Evolutionary conservation across 2,329 filamentous ascomycete species (phyloP), one percentile per base, ranked within the genome.

Genomic region (Metarhizium sp.): DNA sequence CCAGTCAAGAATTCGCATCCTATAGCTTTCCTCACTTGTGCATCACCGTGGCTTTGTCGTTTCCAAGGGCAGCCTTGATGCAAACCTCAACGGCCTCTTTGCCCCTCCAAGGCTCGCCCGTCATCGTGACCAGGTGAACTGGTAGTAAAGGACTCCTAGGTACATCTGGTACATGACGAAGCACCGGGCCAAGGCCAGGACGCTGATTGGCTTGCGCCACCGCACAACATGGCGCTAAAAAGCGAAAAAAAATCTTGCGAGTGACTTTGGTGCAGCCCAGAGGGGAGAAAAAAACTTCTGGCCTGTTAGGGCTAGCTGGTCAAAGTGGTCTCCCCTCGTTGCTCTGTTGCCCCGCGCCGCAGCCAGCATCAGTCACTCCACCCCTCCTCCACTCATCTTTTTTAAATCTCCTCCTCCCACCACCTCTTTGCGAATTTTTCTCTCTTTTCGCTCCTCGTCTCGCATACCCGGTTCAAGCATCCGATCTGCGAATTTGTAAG

Each of bases 391-490:
- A 55, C 59, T 58, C 59, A 58, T 68, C 62, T 53, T 69, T 25
- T 71, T 71, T 71, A 71, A 72, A 69, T 66, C 67, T 65, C 65
- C 61, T 67, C 64, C 67, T 67, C 69, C 69, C 70, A 66, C 71
- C 67, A 58, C 62, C 64, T 58, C 59, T 62, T 66, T 70, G 65
- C 50, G 61, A 61, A 63, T 61, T 66, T 69, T 71, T 69, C 60
- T 67, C 64, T 61, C 60, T 66, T 69, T 70, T 63, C 65, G 67
- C 67, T 72, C 70, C 63, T 72, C 66, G 69, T 72, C 70, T 70
- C 69, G 70, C 70, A 73, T 72, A 73, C 70, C 70, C 68, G 69
- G 70, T 72, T 71, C 69, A 72, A 71, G 70, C 70, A 71, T 71
- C 70, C 70, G 68, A 70, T 65, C 70, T 72, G 70, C 70, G 69